These are phyloP conservation scores for Davidsoniella eucalypti DNA, from an alignment of 2,329 filamentous ascomycete species.

Conservation along the genomic window DNA sequence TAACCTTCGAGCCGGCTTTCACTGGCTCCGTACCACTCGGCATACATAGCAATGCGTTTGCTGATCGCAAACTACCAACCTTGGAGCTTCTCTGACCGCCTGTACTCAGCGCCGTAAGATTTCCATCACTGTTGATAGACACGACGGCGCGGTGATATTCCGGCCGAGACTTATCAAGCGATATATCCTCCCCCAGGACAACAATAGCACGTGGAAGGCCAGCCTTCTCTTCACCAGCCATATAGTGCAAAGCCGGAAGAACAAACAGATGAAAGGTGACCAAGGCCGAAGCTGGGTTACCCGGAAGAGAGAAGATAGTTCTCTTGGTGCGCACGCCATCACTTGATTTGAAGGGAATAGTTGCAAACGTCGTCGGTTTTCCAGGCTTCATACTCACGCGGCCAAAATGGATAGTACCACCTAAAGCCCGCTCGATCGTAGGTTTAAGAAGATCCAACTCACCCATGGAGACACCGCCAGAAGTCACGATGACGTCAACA, in stretches of 20 bases:
- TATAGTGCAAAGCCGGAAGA: constrained; percentile 65
- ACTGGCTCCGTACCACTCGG: constrained; percentile 48
- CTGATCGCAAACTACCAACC: constrained; percentile 74
- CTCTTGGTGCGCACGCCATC: constrained; percentile 41
- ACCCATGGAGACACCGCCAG: constrained; percentile 92
- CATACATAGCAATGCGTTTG: constrained; percentile 72
- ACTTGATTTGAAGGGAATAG: constrained; percentile 45
- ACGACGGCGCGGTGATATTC: constrained; percentile 87
- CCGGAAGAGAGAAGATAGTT: constrained; percentile 76
- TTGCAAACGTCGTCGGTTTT: constrained; percentile 94
- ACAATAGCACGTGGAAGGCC: constrained; percentile 63
- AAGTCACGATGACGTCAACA: constrained; percentile 75
- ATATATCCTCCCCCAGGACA: constrained; percentile 52
- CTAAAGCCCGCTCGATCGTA: constrained; percentile 76
- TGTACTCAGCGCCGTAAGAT: constrained; percentile 61
- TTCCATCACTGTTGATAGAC: constrained; percentile 46
- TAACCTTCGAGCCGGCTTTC: constrained; percentile 51
- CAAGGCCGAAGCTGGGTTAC: constrained; percentile 83
- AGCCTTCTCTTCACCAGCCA: constrained; percentile 48
- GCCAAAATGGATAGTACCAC: constrained; percentile 90
- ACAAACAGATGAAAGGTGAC: constrained; percentile 94
- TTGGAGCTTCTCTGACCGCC: constrained; percentile 79
- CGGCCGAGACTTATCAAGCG: constrained; percentile 54
- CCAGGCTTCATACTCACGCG: constrained; percentile 96
- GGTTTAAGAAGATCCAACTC: constrained; percentile 94